Percentiles rank a stretch among this genome's conserved stretches.
phyloP scores from a whole-genome alignment of 345 rosid genomes.

The Euphorbia pulcherrima region DNA sequence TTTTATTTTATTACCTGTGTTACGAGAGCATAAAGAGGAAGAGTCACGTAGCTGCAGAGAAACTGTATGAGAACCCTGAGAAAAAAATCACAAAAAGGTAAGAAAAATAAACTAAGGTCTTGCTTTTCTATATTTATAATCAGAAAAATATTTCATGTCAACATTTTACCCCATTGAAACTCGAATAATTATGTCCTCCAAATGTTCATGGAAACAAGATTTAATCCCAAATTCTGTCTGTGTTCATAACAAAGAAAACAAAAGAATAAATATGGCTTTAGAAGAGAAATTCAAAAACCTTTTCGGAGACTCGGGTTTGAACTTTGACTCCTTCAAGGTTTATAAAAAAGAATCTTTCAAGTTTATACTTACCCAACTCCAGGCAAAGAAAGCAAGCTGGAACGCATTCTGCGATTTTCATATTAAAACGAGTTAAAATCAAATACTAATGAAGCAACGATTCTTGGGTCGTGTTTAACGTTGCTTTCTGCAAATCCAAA shows the following conservation, averaged over 20 bases:
- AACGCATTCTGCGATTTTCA: conserved; percentile 24
- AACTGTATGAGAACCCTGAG: conserved; percentile 24
- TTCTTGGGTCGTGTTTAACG: no score
- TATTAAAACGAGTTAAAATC: background rate
- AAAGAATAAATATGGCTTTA: background rate
- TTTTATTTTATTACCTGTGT: conserved; percentile 16
- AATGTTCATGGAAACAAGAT: conserved; percentile 26
- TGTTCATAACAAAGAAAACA: background rate
- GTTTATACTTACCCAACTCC: conserved; percentile 31
- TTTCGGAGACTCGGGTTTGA: no score
- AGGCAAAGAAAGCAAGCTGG: conserved; percentile 28
- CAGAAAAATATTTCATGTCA: no score
- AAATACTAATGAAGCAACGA: background rate
- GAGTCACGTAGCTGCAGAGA: conserved; percentile 31
- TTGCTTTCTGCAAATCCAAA: no score
- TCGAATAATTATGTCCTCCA: conserved; percentile 26
- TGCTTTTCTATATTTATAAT: no score
- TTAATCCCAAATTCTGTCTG: conserved; percentile 23
- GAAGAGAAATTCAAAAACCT: no score
- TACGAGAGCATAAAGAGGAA: conserved; percentile 32
- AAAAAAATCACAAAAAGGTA: background rate
- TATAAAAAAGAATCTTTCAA: no score
- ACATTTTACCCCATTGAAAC: conserved; percentile 26
- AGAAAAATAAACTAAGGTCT: background rate
- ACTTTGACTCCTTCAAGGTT: no score